Conservation (phyloP, 2,329 filamentous ascomycete species). For the Fusarium sp. region DNA sequence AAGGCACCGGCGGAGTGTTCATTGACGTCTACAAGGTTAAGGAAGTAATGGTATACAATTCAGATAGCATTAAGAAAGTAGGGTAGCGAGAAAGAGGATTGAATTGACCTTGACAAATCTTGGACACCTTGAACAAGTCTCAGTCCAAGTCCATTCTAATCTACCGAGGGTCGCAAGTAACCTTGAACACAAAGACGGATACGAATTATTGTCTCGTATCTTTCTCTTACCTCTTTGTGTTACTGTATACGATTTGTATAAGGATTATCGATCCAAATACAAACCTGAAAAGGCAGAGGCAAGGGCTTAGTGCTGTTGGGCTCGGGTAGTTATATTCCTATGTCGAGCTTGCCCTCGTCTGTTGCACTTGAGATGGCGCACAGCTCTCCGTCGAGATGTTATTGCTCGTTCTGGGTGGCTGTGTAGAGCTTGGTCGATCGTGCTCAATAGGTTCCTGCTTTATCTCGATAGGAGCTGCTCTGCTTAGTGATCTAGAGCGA, state of each 20-base stretch:
- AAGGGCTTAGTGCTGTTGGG: background rate
- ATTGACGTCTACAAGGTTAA: too few species aligned
- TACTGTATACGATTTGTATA: too few species aligned
- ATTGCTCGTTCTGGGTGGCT: constrained; percentile 3
- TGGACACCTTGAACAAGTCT: background rate
- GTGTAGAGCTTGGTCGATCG: constrained; percentile 7
- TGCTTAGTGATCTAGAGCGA: constrained; percentile 10
- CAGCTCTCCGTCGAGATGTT: background rate
- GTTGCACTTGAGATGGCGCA: constrained; percentile 3
- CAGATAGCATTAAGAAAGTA: background rate
- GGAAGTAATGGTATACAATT: too few species aligned
- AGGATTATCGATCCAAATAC: too few species aligned
- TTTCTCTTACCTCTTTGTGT: too few species aligned
- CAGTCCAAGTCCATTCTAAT: too few species aligned
- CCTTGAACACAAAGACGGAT: too few species aligned
- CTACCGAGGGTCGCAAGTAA: too few species aligned
- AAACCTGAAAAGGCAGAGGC: background rate
- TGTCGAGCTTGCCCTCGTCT: constrained; percentile 5
- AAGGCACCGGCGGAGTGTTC: background rate
- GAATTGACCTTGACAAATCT: background rate
- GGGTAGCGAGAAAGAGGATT: background rate
- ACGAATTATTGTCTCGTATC: too few species aligned
- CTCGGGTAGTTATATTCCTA: background rate
- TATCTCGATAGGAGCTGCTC: background rate
- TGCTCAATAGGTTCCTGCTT: constrained; percentile 4